These are phyloP conservation scores for Serpula lacrymans DNA, from an alignment of 768 basidiomycete genomes.

Conservation along the genomic window DNA sequence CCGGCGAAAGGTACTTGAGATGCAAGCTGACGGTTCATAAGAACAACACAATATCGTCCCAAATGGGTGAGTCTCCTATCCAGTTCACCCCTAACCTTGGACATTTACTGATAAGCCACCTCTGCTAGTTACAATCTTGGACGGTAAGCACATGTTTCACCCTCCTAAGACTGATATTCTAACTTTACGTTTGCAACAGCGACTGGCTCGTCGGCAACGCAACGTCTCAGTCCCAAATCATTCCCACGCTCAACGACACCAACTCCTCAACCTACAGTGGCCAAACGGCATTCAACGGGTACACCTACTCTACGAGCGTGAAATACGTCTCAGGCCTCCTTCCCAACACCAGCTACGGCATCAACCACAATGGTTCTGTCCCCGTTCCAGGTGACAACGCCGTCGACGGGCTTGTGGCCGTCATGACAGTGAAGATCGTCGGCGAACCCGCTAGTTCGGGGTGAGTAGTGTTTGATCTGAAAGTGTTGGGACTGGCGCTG, in stretches of 20 bases:
- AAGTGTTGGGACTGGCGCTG: too few relatives aligned
- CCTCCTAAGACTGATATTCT: not conserved
- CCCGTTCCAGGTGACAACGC: slow-evolving; percentile 50
- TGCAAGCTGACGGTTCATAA: slow-evolving; percentile 14
- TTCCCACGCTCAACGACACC: slow-evolving; percentile 21
- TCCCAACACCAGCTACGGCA: slow-evolving; percentile 61
- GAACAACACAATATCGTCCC: slow-evolving; percentile 67
- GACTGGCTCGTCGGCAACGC: slow-evolving; percentile 88
- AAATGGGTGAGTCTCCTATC: slow-evolving; percentile 52
- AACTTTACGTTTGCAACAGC: slow-evolving; percentile 29
- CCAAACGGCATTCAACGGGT: slow-evolving; percentile 58
- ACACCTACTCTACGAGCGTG: slow-evolving; percentile 70
- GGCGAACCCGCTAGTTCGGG: slow-evolving; percentile 23
- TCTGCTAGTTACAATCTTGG: slow-evolving; percentile 66
- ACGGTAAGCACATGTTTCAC: slow-evolving; percentile 50
- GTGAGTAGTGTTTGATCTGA: slow-evolving; percentile 17
- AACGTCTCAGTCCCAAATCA: slow-evolving; percentile 40
- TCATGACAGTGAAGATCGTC: slow-evolving; percentile 70
- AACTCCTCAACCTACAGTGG: slow-evolving; percentile 62
- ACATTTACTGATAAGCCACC: not conserved
- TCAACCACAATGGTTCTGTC: slow-evolving; percentile 67
- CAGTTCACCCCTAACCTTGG: too few relatives aligned
- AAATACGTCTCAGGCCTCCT: slow-evolving; percentile 68
- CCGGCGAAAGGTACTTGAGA: slow-evolving; percentile 1
- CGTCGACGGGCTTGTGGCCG: slow-evolving; percentile 79